These are phyloP conservation scores for Sporothrix mexicana DNA, from an alignment of 2,329 filamentous ascomycete genomes.

Conservation along the genomic window DNA sequence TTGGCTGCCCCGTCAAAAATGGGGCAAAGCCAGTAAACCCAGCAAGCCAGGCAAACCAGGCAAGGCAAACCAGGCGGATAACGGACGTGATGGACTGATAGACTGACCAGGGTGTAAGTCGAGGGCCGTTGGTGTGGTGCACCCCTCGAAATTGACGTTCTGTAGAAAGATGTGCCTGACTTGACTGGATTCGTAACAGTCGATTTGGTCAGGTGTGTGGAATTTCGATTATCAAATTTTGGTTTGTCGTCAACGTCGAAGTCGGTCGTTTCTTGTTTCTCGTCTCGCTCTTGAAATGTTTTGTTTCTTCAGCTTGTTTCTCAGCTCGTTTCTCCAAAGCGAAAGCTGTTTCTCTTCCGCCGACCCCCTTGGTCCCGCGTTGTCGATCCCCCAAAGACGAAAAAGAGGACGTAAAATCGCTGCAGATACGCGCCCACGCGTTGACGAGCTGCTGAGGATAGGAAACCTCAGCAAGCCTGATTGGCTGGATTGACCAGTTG, in stretches of 20 bases:
- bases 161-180: not conserved
- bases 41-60: not conserved
- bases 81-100: not conserved
- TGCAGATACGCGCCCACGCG: conserved; percentile 9
- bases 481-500: no score
- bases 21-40: not conserved
- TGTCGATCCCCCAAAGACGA: not conserved
- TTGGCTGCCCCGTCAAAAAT: conserved; percentile 11
- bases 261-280: not conserved
- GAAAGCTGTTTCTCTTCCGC: not conserved
- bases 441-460: not conserved
- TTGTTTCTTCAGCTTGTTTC: not conserved
- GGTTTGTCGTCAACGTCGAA: not conserved
- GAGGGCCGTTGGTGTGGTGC: not conserved
- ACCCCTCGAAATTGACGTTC: not conserved
- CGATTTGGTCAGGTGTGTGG: no score
- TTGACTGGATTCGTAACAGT: not conserved
- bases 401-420: not conserved
- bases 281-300: not conserved
- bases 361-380: not conserved
- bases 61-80: conserved; percentile 4
- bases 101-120: conserved; percentile 19
- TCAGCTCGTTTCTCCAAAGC: no score
- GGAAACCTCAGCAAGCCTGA: no score
- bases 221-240: not conserved